These are phyloP conservation scores for Acanthamoeba lenticulata DNA, from an alignment of 208 protist species.

Conservation along the genomic window DNA sequence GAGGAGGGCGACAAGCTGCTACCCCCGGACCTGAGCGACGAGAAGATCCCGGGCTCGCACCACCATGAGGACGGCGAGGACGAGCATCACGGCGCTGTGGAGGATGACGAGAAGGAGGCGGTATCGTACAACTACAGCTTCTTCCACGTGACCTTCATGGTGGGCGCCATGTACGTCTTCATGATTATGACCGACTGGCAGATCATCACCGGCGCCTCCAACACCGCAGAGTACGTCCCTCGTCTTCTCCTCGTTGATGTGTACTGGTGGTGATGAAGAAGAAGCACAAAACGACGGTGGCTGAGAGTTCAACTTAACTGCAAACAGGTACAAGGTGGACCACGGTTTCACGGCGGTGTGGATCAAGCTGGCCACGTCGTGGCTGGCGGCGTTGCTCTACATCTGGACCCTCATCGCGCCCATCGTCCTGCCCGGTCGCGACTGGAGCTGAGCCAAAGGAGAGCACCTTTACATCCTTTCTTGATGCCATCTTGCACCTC, in stretches of 20 bases:
- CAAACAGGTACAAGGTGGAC: slow-evolving; percentile 69
- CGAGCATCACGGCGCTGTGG: neutral
- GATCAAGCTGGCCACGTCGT: slow-evolving; percentile 91
- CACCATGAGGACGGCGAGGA: slow-evolving; percentile 47
- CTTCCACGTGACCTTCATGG: slow-evolving; percentile 94
- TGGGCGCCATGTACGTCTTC: slow-evolving; percentile 94
- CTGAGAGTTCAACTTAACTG: neutral
- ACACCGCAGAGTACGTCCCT: slow-evolving; percentile 15
- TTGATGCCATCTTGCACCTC: no score
- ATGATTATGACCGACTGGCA: slow-evolving; percentile 94
- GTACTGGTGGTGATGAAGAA: neutral
- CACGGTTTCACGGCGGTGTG: slow-evolving; percentile 88
- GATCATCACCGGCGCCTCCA: slow-evolving; percentile 85
- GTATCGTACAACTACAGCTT: slow-evolving; percentile 90
- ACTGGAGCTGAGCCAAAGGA: slow-evolving; percentile 86
- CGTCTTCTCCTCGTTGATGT: neutral
- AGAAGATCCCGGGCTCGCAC: neutral
- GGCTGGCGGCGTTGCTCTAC: slow-evolving; percentile 90
- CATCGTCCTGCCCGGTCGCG: slow-evolving; percentile 91
- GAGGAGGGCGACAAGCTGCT: slow-evolving; percentile 15
- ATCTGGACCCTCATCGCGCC: slow-evolving; percentile 94
- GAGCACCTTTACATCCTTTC: no score
- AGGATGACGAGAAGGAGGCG: slow-evolving; percentile 82
- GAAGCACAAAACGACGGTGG: no score
- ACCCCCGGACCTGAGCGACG: neutral